Evolutionary conservation across 1,284 basidiomycete species (phyloP), one percentile per base, ranked within the genome.

Genomic region (Cutaneotrichosporon sp.): DNA sequence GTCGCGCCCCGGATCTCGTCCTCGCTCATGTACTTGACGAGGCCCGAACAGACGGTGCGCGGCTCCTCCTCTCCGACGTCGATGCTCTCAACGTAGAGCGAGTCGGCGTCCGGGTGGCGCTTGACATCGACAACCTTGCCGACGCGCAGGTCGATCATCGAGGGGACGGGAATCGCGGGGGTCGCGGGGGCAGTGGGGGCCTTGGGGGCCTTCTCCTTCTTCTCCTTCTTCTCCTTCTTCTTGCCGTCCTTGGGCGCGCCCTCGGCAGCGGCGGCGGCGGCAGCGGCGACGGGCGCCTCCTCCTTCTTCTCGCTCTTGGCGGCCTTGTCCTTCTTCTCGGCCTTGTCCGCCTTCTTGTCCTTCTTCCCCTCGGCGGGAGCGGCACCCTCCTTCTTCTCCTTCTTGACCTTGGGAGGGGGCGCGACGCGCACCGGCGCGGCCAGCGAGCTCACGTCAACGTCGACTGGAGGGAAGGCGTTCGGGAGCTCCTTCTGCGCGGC

Each of bases 81-180:
- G 67, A 97, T 95, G 72, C 87, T 88, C 84, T 95, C 93, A 64
- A 95, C 86, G 74, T 95, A 97, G 46, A 97, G 83, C 52, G 90
- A 87, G 73, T 97, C 93, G 2, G 94, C 93, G 72, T 97, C 95
- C 6, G 95, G 94, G 76, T 97, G 94, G 70, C 91, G 91, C 80
- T 87, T 88, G 71, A 97, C 93, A 75, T 95, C 90, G 33, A 97
- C 80, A 62, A 97, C 95, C 69, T 88, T 89, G 8, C 92, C 91
- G 14, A 97, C 92, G 54, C 93, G 85, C 68, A 97, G 83, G 74
- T 97, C 93, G 71, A 97, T 90, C 92, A 97, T 95, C 51, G 90
- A 92, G 10, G 93, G 94, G 27, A 87, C 81, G 46, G 92, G 91
- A 68, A 89, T 89, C 13, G 89, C 86, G 22, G 85, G 84, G 63